Base-by-base conservation (phyloP, 78 protist species). In the Diacronema lutheri region DNA sequence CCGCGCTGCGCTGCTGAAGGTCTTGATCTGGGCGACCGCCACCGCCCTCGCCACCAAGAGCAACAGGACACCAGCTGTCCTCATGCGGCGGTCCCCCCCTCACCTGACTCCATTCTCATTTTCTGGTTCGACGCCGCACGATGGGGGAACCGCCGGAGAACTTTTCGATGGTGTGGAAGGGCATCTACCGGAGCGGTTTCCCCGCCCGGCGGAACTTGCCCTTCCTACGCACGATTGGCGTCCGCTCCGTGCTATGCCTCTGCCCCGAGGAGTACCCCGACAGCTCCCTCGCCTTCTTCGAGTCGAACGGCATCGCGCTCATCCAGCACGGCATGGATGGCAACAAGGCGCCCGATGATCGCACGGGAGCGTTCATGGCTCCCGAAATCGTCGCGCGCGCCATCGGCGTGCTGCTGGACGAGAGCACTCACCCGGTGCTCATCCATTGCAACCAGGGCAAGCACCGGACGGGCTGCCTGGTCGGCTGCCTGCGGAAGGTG, bases 61-160 rank as follows among this genome's bases (percentile, higher is more conserved):
- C n/a, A n/a, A n/a, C n/a, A n/a, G n/a, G n/a, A n/a, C n/a, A n/a
- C n/a, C n/a, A n/a, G n/a, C n/a, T n/a, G n/a, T n/a, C n/a, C n/a
- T n/a, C n/a, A n/a, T n/a, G n/a, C n/a, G n/a, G n/a, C n/a, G n/a
- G n/a, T n/a, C n/a, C n/a, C n/a, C n/a, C n/a, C n/a, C n/a, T n/a
- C n/a, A n/a, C n/a, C n/a, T n/a, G n/a, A n/a, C n/a, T n/a, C n/a
- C n/a, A n/a, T n/a, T n/a, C n/a, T n/a, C n/a, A n/a, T n/a, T n/a
- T n/a, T n/a, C n/a, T n/a, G n/a, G n/a, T n/a, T n/a, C n/a, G n/a
- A n/a, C n/a, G n/a, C n/a, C n/a, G n/a, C n/a, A n/a, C n/a, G n/a
- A n/a, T n/a, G n/a, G n/a, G n/a, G n/a, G n/a, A n/a, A n/a, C 89
- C 89, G 14, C 89, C 89, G 38, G 37, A 44, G 29, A 86, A 86